Percentiles rank a stretch among this genome's conserved stretches.
Conservation (phyloP, 1,139 yeast genomes). For the Magnusiomyces tetraspermus region DNA sequence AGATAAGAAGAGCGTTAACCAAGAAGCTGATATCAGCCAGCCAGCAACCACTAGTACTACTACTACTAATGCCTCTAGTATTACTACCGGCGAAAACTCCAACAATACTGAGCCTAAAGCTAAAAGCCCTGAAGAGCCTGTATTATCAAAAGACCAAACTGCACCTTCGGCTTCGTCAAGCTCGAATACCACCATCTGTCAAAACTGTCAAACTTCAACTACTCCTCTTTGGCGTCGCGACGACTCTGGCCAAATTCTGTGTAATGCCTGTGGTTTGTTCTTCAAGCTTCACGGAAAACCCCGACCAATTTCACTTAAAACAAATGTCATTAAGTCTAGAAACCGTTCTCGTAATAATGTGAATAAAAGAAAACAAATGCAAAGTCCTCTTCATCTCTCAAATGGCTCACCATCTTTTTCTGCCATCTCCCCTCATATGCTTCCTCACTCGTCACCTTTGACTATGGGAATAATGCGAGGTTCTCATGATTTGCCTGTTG, state of each 20-base stretch:
- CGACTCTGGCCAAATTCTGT: conserved; percentile 82
- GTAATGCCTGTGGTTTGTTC: conserved; percentile 91
- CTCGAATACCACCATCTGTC: conserved; percentile 51
- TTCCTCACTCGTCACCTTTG: conserved; percentile 19
- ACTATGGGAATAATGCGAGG: conserved; percentile 13
- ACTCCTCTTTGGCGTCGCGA: conserved; percentile 94
- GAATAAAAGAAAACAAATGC: conserved; percentile 13
- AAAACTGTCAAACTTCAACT: conserved; percentile 82
- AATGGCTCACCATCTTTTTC: conserved; percentile 19
- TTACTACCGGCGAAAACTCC: too few species aligned
- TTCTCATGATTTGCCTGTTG: conserved; percentile 1
- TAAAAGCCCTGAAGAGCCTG: too few species aligned
- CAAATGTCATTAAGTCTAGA: conserved; percentile 84
- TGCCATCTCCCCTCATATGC: conserved; percentile 20
- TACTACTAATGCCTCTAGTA: too few species aligned
- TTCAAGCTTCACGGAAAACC: conserved; percentile 85
- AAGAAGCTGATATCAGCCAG: too few species aligned
- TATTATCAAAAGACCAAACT: too few species aligned
- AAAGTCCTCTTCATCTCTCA: conserved; percentile 19
- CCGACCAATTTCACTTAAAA: conserved; percentile 79
- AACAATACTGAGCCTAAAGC: too few species aligned
- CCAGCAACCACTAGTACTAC: too few species aligned
- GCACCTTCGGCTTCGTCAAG: not conserved
- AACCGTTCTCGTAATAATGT: conserved; percentile 46
- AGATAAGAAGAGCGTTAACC: too few species aligned